Evolutionary conservation across 208 protist genomes (phyloP).

Genomic region (Leishmania tropica): DNA sequence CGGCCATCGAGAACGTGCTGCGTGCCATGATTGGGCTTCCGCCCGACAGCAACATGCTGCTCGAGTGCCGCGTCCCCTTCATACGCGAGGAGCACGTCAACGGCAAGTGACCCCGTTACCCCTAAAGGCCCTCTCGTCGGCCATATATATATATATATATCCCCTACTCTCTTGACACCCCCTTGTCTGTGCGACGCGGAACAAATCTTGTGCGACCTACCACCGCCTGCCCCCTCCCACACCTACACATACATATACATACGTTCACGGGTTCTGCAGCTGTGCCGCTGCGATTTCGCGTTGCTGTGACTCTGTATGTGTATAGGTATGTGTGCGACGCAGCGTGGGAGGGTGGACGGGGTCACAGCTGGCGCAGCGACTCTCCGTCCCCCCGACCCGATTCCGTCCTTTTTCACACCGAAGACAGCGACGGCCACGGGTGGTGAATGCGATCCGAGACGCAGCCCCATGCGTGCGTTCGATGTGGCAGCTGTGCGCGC

Average conservation of each 20-base stretch:
- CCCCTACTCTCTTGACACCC: neutral
- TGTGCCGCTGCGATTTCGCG: neutral
- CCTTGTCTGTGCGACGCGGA: slow-evolving; percentile 5
- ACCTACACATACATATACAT: neutral
- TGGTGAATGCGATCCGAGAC: slow-evolving; percentile 14
- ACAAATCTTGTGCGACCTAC: slow-evolving; percentile 12
- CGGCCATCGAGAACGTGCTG: slow-evolving; percentile 96
- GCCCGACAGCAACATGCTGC: slow-evolving; percentile 95
- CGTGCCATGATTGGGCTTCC: slow-evolving; percentile 95
- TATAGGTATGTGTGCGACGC: neutral
- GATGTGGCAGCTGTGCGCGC: neutral
- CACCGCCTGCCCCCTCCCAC: slow-evolving; percentile 1
- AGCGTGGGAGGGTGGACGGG: neutral
- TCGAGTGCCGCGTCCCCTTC: slow-evolving; percentile 93
- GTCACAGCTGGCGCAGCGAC: slow-evolving; percentile 15
- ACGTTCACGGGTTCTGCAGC: neutral
- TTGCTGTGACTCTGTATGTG: neutral
- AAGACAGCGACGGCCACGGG: neutral
- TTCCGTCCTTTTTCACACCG: neutral
- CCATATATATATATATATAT: neutral
- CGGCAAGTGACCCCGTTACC: slow-evolving; percentile 7
- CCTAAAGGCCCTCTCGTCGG: neutral
- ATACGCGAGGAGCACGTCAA: slow-evolving; percentile 42
- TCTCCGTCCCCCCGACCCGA: slow-evolving; percentile 2
- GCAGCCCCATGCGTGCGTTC: slow-evolving; percentile 6